phyloP scores from a whole-genome alignment of 2,329 filamentous ascomycete genomes.

The Cordyceps sp. region DNA sequence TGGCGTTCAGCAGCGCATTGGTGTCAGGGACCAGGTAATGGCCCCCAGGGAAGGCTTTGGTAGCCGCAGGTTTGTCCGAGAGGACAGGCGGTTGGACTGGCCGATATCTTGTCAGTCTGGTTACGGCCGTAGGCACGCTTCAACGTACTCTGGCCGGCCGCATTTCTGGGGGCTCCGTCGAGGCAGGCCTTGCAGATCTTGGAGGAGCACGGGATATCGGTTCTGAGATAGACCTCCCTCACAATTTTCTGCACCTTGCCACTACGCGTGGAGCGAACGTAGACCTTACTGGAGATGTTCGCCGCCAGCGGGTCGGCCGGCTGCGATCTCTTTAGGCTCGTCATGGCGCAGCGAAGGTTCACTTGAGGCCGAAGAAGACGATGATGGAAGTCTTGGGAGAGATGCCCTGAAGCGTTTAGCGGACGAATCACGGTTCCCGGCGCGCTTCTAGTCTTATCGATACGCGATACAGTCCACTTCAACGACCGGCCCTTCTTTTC shows the following conservation, averaged over 20 bases:
- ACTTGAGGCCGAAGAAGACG: no score
- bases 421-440: no score
- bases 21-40: slow-evolving; percentile 95
- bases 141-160: slow-evolving; percentile 54
- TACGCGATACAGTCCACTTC: no score
- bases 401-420: no score
- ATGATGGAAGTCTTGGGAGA: no score
- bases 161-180: slow-evolving; percentile 59
- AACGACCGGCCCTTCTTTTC: no score
- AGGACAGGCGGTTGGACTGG: slow-evolving; percentile 70
- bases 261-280: slow-evolving; percentile 82
- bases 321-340: slow-evolving; percentile 44
- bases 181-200: slow-evolving; percentile 68
- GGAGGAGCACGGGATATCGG: slow-evolving; percentile 95
- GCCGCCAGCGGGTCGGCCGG: slow-evolving; percentile 38
- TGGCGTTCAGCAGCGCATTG: slow-evolving; percentile 84
- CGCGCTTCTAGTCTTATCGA: no score
- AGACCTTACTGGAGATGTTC: slow-evolving; percentile 89
- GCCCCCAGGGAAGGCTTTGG: slow-evolving; percentile 64
- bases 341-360: no score
- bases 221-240: slow-evolving; percentile 83
- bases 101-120: slow-evolving; percentile 2
- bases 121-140: background rate
- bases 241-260: slow-evolving; percentile 99
- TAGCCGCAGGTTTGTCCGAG: slow-evolving; percentile 74